A percentile compares a stretch with the other conserved stretches of the same genome.
phyloP scores from a whole-genome alignment of 306 rosid genomes.

The Medicago arabica region DNA sequence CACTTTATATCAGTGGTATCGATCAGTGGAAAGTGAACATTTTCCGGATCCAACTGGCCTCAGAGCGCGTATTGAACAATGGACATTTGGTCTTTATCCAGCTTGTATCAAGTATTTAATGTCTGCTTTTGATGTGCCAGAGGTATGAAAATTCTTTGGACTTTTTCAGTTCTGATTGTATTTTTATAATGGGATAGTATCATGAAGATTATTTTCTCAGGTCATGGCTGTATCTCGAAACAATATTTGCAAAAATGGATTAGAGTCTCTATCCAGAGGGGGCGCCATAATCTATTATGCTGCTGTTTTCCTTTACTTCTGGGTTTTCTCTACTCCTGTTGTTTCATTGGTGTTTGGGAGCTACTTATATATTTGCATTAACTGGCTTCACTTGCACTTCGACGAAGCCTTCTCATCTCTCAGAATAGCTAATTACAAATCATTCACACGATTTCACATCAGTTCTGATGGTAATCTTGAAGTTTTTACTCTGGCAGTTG shows the following conservation, averaged over 20 bases:
- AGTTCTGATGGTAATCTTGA: constrained; percentile 78
- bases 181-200: constrained; percentile 6
- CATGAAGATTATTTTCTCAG: constrained; percentile 50
- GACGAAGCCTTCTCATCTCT: constrained; percentile 98
- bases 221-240: constrained; percentile 95
- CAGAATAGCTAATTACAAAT: constrained; percentile 89
- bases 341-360: constrained; percentile 94
- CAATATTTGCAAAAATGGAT: constrained; percentile 88
- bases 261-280: constrained; percentile 77
- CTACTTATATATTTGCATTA: constrained; percentile 88
- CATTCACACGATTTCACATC: constrained; percentile 92
- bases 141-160: constrained; percentile 59
- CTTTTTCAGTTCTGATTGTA: constrained; percentile 4
- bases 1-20: constrained; percentile 90
- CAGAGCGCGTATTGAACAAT: constrained; percentile 91
- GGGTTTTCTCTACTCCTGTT: constrained; percentile 97
- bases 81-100: constrained; percentile 97
- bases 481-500: constrained; percentile 93
- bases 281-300: constrained; percentile 81
- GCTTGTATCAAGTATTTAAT: constrained; percentile 95
- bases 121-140: constrained; percentile 99
- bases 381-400: constrained; percentile 95
- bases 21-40: constrained; percentile 84
- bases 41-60: constrained; percentile 99
- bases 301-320: constrained; percentile 90